Base-by-base conservation (phyloP, 2,329 filamentous ascomycete genomes). In the Stemphylium beticola region DNA sequence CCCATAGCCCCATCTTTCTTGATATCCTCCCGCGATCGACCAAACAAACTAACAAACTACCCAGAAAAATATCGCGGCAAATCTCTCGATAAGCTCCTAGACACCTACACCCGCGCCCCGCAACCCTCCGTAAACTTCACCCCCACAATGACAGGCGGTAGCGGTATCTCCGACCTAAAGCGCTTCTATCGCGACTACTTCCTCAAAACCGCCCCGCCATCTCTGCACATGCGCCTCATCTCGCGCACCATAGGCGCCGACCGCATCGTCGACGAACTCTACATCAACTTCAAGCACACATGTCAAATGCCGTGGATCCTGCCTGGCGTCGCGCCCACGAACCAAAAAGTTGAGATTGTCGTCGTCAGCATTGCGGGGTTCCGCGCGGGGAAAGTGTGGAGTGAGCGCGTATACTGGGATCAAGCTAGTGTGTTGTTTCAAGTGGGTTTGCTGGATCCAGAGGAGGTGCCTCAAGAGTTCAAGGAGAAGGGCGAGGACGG, bases 371-470 rank as follows among this genome's bases (percentile, higher is more conserved):
- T 87, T 8, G 83, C 86, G 2, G 79, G 79, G 26, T 74, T 87
- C 48, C 73, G 82, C 12, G 83, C 77, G 0, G 82, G 80, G 0
- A 82, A 80, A 58, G 68, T 86, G 11, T 83, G 80, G 69, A 81
- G 79, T 15, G 85, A 87, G 66, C 79, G 85, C 46, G 72, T 85
- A 3, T 86, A 87, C 65, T 87, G 84, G 84, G 85, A 87, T 61
- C 85, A 87, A 62, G 84, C 85, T 9, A 82, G 78, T 42, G 84
- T 87, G 7, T 67, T 87, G 12, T 81, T 86, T 39, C 84, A 87
- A 65, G 75, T 84, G 0, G 85, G 85, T 0, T 62, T 87, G 54
- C 53, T 87, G 44, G 82, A 86, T 71, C 79, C 83, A 2, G 72
- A 76, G n/a, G 82, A 84, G 53, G 76, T 86, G 17, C 81, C 83